Conservation (phyloP, 2,329 filamentous ascomycete genomes). For the Colletotrichum sp. region DNA sequence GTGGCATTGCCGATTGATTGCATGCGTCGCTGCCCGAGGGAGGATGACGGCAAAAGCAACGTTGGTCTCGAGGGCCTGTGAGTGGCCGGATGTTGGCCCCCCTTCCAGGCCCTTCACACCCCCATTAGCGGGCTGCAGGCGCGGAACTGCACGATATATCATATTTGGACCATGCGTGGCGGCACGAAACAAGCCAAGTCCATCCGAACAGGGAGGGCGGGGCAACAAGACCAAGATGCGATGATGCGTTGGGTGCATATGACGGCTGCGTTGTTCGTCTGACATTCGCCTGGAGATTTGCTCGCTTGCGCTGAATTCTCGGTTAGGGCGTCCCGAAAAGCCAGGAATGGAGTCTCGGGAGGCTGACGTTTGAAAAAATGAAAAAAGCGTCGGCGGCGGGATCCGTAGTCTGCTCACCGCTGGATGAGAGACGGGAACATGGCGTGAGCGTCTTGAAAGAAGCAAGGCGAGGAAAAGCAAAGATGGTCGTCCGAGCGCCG, state of each 20-base stretch:
- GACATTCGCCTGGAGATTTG: background rate
- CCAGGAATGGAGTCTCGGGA: slow-evolving; percentile 7
- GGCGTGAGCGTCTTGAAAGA: slow-evolving; percentile 10
- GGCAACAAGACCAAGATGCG: background rate
- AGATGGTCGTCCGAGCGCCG: background rate
- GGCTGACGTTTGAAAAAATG: background rate
- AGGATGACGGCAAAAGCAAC: slow-evolving; percentile 16
- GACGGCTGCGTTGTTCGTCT: background rate
- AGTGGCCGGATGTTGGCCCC: background rate
- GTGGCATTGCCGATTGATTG: slow-evolving; percentile 16
- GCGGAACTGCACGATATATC: slow-evolving; percentile 9
- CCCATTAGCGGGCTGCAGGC: slow-evolving; percentile 5
- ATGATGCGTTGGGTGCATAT: background rate
- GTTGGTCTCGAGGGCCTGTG: background rate
- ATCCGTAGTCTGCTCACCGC: slow-evolving; percentile 7
- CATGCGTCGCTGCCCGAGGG: slow-evolving; percentile 22
- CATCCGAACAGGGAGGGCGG: background rate
- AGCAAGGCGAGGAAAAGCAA: slow-evolving; percentile 16
- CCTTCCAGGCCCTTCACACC: background rate
- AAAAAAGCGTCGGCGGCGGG: background rate
- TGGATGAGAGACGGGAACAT: slow-evolving; percentile 7
- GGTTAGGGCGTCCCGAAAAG: background rate
- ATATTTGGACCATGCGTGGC: background rate
- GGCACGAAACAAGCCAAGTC: slow-evolving; percentile 5
- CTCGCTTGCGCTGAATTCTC: background rate